Evolutionary conservation across 768 basidiomycete species (phyloP).

Genomic region (Pisolithus tinctorius): DNA sequence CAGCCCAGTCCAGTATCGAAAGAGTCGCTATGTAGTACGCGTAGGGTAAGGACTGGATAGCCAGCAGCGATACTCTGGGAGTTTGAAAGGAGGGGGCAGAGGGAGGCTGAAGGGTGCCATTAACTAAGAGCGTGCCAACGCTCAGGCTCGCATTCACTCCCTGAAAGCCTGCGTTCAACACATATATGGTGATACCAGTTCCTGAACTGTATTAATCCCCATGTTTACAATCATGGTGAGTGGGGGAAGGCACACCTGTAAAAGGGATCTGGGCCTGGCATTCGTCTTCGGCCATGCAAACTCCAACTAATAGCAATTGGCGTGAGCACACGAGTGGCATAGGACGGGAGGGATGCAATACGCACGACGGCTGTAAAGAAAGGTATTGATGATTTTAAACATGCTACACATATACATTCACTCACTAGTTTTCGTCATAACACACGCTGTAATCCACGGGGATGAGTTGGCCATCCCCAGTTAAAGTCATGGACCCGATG

Average conservation of each 20-base stretch:
- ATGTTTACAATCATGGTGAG: neutral
- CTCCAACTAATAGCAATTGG: neutral
- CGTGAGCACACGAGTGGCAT: neutral
- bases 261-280: conserved; percentile 1
- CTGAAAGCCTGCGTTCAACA: neutral
- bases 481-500: neutral
- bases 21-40: neutral
- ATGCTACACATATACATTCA: neutral
- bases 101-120: neutral
- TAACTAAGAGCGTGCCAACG: neutral
- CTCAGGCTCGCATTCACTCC: neutral
- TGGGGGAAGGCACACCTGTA: neutral
- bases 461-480: neutral
- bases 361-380: neutral
- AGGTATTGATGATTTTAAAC: neutral
- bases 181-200: conserved; percentile 1
- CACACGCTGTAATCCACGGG: neutral
- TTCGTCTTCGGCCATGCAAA: neutral
- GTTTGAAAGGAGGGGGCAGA: conserved; percentile 1
- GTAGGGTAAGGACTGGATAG: neutral
- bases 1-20: conserved; percentile 3
- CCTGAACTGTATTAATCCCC: neutral
- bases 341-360: neutral
- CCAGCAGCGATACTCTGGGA: conserved; percentile 1
- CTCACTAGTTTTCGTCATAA: conserved; percentile 1